Conservation (phyloP, 352 stramenopile genomes). For the Pythium coloratum region DNA sequence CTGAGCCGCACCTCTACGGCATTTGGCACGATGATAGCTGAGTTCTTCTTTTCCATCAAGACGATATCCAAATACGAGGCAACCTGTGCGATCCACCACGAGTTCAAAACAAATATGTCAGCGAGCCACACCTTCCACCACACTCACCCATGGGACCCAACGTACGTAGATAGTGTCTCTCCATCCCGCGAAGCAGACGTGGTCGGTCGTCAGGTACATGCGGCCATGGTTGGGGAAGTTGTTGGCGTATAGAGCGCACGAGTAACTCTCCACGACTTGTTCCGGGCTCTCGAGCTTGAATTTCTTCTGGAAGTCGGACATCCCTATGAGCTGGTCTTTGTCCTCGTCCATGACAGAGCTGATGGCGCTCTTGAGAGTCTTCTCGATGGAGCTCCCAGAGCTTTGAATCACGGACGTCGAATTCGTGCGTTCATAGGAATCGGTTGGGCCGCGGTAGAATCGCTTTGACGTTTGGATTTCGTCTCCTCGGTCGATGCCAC, state of each 20-base stretch:
- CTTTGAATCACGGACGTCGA: not conserved
- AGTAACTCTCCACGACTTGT: slow-evolving; percentile 85
- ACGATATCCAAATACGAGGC: slow-evolving; percentile 73
- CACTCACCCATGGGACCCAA: not conserved
- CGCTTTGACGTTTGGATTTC: not conserved
- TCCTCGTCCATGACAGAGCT: slow-evolving; percentile 35
- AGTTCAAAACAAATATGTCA: not conserved
- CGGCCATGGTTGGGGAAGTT: slow-evolving; percentile 83
- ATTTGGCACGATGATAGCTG: slow-evolving; percentile 82
- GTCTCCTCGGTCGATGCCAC: slow-evolving; percentile 22
- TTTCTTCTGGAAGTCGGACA: slow-evolving; percentile 81
- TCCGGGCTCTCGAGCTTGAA: slow-evolving; percentile 76
- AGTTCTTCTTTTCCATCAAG: slow-evolving; percentile 84
- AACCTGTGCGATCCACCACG: slow-evolving; percentile 40
- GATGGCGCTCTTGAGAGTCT: slow-evolving; percentile 5
- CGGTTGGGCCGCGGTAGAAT: slow-evolving; percentile 4
- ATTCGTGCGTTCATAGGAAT: slow-evolving; percentile 16
- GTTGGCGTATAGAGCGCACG: slow-evolving; percentile 73
- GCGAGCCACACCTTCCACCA: not conserved
- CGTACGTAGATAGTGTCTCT: slow-evolving; percentile 78
- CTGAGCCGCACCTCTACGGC: slow-evolving; percentile 63
- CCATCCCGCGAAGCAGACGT: slow-evolving; percentile 84
- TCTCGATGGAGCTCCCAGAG: not conserved
- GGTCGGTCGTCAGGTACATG: slow-evolving; percentile 71
- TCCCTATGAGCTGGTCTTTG: slow-evolving; percentile 46